Evolutionary conservation across 1,139 yeast genomes (phyloP).

Genomic region (Pichia kudriavzevii): DNA sequence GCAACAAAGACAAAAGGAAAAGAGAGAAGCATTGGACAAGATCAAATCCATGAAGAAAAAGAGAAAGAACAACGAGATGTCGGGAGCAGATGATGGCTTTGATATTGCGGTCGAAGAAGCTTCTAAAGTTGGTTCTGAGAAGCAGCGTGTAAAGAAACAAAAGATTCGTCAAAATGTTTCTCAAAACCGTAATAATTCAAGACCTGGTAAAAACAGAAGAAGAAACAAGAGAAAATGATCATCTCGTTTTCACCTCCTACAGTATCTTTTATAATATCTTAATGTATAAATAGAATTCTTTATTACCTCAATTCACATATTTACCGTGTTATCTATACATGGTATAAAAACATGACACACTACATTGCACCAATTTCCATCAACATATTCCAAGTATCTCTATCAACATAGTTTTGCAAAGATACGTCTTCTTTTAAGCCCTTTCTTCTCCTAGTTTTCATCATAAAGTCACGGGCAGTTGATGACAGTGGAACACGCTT

Average conservation of each 20-base stretch:
- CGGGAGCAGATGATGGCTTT: slow-evolving; percentile 35
- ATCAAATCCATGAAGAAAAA: slow-evolving; percentile 83
- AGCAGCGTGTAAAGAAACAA: slow-evolving; percentile 26
- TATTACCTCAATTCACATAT: neutral
- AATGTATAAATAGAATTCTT: slow-evolving; percentile 1
- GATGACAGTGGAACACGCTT: slow-evolving; percentile 66
- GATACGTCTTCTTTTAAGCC: slow-evolving; percentile 79
- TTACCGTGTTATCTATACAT: too few relatives aligned
- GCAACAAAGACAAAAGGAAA: slow-evolving; percentile 91
- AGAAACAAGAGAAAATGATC: slow-evolving; percentile 21
- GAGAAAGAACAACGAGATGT: slow-evolving; percentile 70
- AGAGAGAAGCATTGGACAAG: slow-evolving; percentile 84
- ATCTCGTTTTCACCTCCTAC: too few relatives aligned
- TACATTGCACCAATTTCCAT: slow-evolving; percentile 27
- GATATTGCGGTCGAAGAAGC: slow-evolving; percentile 83
- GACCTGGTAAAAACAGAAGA: slow-evolving; percentile 78
- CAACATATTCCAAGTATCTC: slow-evolving; percentile 47
- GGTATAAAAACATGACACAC: too few relatives aligned
- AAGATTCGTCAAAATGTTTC: slow-evolving; percentile 19
- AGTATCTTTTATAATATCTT: neutral
- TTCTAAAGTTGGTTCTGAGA: slow-evolving; percentile 41
- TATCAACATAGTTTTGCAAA: slow-evolving; percentile 61
- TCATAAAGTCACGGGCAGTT: slow-evolving; percentile 79
- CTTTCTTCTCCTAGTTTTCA: slow-evolving; percentile 83
- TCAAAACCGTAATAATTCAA: slow-evolving; percentile 30